Conservation (phyloP, 2,329 filamentous ascomycete genomes). For the Fusarium coicis region DNA sequence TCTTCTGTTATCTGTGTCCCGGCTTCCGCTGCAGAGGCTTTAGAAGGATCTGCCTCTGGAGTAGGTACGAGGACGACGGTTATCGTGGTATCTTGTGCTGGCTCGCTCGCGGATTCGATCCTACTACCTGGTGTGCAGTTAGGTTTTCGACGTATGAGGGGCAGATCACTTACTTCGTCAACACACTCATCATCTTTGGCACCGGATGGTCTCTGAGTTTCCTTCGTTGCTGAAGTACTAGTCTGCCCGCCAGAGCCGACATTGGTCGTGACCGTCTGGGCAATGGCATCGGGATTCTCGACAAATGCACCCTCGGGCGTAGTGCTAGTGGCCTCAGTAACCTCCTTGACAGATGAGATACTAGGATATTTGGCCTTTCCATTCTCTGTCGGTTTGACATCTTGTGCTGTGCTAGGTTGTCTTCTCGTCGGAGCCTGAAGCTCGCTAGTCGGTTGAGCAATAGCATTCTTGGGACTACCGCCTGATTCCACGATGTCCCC, state of each 20-base stretch:
- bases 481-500: neutral
- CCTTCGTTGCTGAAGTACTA: neutral
- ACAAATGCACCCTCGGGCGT: constrained; percentile 24
- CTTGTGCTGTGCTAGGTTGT: neutral
- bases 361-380: neutral
- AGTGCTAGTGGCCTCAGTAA: neutral
- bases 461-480: neutral
- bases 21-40: neutral
- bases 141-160: constrained; percentile 38
- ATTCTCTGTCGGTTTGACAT: neutral
- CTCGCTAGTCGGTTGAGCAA: neutral
- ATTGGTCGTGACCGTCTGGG: neutral
- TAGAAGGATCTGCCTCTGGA: neutral
- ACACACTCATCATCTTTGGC: constrained; percentile 5
- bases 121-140: constrained; percentile 42
- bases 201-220: neutral
- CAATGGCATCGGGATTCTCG: neutral
- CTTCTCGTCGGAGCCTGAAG: neutral
- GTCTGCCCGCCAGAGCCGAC: neutral
- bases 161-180: constrained; percentile 40
- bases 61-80: neutral
- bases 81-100: neutral
- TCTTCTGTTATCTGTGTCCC: neutral
- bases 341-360: neutral
- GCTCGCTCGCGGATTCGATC: constrained; percentile 1